phyloP scores from a whole-genome alignment of 805 yeast genomes.

The Sugiyamaella boreocaroliniensis region DNA sequence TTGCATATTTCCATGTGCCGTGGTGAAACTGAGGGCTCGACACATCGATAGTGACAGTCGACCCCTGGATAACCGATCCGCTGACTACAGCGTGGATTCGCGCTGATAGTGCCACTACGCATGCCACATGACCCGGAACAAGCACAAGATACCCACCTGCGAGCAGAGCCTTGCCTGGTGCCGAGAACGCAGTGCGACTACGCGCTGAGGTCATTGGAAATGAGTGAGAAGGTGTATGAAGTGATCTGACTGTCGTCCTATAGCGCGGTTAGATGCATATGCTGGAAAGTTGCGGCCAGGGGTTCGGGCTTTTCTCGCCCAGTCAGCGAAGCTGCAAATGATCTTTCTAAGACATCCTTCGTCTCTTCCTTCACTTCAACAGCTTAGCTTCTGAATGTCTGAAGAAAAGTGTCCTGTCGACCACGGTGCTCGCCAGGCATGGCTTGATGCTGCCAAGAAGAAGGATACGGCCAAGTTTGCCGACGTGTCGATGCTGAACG shows the following conservation, averaged over 20 bases:
- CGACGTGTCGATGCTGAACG: not conserved
- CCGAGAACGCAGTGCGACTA: conserved; percentile 53
- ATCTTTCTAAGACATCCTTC: too few relatives aligned
- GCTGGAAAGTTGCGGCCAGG: too few relatives aligned
- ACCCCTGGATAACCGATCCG: conserved; percentile 3
- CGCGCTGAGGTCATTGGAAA: too few relatives aligned
- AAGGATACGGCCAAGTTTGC: conserved; percentile 7
- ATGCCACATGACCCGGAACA: conserved; percentile 66
- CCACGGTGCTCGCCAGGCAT: conserved; percentile 33
- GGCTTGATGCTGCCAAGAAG: conserved; percentile 13
- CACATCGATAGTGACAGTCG: conserved; percentile 34
- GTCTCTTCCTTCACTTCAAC: too few relatives aligned
- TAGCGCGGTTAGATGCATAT: too few relatives aligned
- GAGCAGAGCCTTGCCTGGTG: conserved; percentile 91
- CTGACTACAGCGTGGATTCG: conserved; percentile 74
- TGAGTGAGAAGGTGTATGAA: too few relatives aligned
- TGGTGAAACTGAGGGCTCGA: conserved; percentile 69
- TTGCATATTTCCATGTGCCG: conserved; percentile 60
- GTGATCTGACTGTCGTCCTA: too few relatives aligned
- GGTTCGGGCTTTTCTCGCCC: too few relatives aligned
- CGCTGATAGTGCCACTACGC: conserved; percentile 80
- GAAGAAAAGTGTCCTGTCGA: conserved; percentile 45
- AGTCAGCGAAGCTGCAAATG: too few relatives aligned
- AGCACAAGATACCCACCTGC: conserved; percentile 94
- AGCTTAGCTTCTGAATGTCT: too few relatives aligned